Evolutionary conservation across 2,329 filamentous ascomycete genomes (phyloP), one percentile per base, ranked within the genome.

Genomic region (Zasmidium citrigriseum): DNA sequence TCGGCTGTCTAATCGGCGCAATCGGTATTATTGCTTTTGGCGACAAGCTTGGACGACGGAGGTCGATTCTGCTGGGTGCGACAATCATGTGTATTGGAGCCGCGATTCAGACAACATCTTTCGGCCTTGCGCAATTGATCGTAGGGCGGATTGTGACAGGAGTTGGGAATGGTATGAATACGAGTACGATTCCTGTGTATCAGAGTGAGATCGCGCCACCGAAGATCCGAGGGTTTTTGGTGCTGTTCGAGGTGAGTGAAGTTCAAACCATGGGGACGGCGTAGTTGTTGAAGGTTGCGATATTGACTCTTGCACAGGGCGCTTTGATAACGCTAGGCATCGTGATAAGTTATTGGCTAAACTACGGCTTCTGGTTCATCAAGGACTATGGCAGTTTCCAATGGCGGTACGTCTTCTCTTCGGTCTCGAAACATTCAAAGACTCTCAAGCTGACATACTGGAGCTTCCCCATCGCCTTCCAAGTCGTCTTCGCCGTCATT

Each of bases 191-290:
- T 3, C 78, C 78, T 2, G 75, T 79, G 23, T 79, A 78, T 59
- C 78, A 80, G 64, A 77, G 76, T 14, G 78, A 80, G 58, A 80
- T 79, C 68, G 96, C 93, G 46, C 93, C 93, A 34, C 91, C 93
- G 2, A 93, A 97, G 71, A 96, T 96, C 75, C 85, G 93, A 68
- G 93, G 93, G 60, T 93, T 93, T 76, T 82, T 98, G 60, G 93
- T 93, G 21, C 96, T 93, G 73, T 96, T 98, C 66, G 93, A 98
- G 74, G 34, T 41, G 34, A 41, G 34, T 41, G 5, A 41, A n/a
- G 4, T 16, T 16, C 14, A 41, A 16, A n/a, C n/a, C n/a, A n/a
- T n/a, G n/a, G n/a, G n/a, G n/a, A n/a, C n/a, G n/a, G n/a, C n/a
- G n/a, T n/a, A n/a, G n/a, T n/a, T n/a, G n/a, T n/a, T n/a, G n/a